Evolutionary conservation across 371 early-diverging fungal genomes (phyloP), one percentile per base, ranked within the genome.

Genomic region (Mortierella sp.): DNA sequence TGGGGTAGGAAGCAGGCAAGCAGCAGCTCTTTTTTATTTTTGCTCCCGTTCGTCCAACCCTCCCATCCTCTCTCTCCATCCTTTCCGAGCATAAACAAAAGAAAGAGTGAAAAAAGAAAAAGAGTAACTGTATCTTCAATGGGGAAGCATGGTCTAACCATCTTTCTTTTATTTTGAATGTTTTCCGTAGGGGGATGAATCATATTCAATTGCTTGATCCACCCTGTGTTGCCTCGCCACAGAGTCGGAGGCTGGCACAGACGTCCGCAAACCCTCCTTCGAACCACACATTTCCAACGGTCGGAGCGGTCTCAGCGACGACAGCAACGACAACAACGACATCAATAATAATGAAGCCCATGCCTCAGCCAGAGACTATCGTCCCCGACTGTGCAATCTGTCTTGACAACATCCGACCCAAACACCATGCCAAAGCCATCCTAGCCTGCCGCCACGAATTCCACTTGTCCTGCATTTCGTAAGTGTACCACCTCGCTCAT

Each of bases 361-460:
- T 24, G 44, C 58, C 58, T 31, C 58, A 58, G 29, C 16, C 58
- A 34, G 58, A 58, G 58, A 19, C 34, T 7, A 58, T 34, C 16
- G 34, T 58, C 14, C 58, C 58, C 26, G 71, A 71, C 41, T 71
- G 71, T 71, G 71, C 71, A 40, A 71, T 71, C 39, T 71, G 71
- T 40, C 71, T 71, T 14, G 71, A 71, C 64, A 40, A 43, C 9
- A 71, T 71, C 24, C 63, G 31, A 16, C 63, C 64, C 2, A 45
- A 55, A 63, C 43, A 64, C 26, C 71, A 71, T 71, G 66, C 73
- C 24, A 66, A 64, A 34, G 64, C 64, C n/a, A 67, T 66, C 39
- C 41, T 67, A n/a, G 67, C 67, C 67, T 73, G 66, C 43, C 74
- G 47, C 31, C 74, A 66, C 61, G 53, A 44, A 43, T 58, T 58